Base-by-base conservation (phyloP, 1,284 basidiomycete genomes). In the Cutaneotrichosporon sp. region DNA sequence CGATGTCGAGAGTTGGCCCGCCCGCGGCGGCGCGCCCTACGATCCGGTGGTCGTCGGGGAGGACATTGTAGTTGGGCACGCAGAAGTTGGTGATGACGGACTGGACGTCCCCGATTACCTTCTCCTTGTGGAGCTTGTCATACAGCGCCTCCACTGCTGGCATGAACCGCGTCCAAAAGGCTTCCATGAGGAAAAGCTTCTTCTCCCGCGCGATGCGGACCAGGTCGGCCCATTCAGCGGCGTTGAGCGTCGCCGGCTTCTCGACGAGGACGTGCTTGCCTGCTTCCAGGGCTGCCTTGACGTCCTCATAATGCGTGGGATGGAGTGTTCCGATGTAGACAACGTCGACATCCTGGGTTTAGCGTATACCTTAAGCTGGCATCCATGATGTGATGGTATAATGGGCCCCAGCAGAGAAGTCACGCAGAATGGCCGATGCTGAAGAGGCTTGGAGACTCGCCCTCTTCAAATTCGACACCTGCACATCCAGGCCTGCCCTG, bases 191-290 rank as follows among this genome's bases (percentile, higher is more conserved):
- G 55, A 76, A 76, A 5, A 75, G 53, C 6, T 65, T 55, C 62
- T 74, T 72, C 31, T 51, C 43, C 39, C 66, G 65, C 0, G 78
- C 78, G 9, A 79, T 60, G 6, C 62, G 50, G 24, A 70, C 60
- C 2, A 79, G 61, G 5, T 67, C 65, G 34, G 65, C 56, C 46
- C 76, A 73, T 54, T 79, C 78, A 6, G 62, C 63, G 0, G 73
- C 75, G 52, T 77, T 79, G 46, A 79, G 72, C 3, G 72, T 72
- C 26, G 76, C 73, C 0, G 76, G 71, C 64, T 79, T 79, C 54
- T 77, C 75, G 49, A 71, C 54, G 14, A 76, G 64, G 8, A 76
- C 74, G 49, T 72, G 59, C 61, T 78, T 79, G 2, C 77, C 76
- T 4, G 66, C 72, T 5, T 72, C 61, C 8, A 80, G 62, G 1